phyloP scores from a whole-genome alignment of 1,284 basidiomycete species.

The Irpex sp. region DNA sequence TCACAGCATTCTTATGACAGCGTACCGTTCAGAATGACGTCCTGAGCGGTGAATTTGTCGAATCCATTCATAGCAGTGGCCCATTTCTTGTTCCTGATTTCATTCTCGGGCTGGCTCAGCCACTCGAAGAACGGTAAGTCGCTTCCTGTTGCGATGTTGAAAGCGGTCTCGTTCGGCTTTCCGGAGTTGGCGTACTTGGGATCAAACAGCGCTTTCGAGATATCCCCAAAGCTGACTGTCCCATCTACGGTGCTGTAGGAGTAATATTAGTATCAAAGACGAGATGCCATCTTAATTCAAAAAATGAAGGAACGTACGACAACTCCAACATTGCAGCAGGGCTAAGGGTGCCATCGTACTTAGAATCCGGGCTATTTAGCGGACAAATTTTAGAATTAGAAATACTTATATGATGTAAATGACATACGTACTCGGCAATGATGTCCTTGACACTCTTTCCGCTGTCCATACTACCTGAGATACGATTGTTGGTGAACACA shows the following conservation, averaged over 20 bases:
- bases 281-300: background rate
- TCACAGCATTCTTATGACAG: background rate
- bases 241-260: slow-evolving; percentile 19
- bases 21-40: slow-evolving; percentile 9
- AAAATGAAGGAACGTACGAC: background rate
- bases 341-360: slow-evolving; percentile 22
- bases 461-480: slow-evolving; percentile 24
- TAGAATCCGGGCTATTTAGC: slow-evolving; percentile 13
- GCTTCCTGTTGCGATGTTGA: background rate
- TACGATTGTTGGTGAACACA: slow-evolving; percentile 25
- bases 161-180: slow-evolving; percentile 17
- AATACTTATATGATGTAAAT: background rate
- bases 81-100: background rate
- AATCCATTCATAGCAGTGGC: background rate
- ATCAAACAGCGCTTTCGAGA: slow-evolving; percentile 22
- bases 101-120: background rate
- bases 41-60: background rate
- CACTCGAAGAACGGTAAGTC: background rate
- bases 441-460: slow-evolving; percentile 18
- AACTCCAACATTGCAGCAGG: slow-evolving; percentile 10
- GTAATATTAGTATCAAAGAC: background rate
- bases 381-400: background rate
- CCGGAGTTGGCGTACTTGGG: slow-evolving; percentile 17
- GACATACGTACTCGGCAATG: background rate
- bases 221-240: slow-evolving; percentile 19